phyloP scores from a whole-genome alignment of 768 basidiomycete species.

The Tylopilus balloui region DNA sequence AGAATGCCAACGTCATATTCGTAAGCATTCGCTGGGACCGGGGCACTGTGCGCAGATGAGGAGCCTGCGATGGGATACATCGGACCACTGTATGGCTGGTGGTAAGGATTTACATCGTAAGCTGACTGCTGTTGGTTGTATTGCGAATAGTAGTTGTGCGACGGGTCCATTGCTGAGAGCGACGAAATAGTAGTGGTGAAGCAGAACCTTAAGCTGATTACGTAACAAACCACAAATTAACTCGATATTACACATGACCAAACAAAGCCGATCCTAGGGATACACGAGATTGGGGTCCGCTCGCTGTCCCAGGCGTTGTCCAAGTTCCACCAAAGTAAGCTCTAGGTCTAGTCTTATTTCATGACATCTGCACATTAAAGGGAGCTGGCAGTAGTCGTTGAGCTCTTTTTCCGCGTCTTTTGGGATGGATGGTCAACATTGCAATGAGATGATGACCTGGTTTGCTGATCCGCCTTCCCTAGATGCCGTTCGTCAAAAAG shows the following conservation, averaged over 20 bases:
- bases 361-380: background rate
- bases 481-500: constrained; percentile 98
- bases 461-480: constrained; percentile 16
- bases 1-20: constrained; percentile 90
- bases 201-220: constrained; percentile 2
- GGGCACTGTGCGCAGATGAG: constrained; percentile 65
- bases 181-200: background rate
- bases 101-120: constrained; percentile 72
- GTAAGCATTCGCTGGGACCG: constrained; percentile 85
- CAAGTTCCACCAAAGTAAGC: constrained; percentile 41
- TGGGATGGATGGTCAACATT: constrained; percentile 30
- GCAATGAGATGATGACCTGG: constrained; percentile 25
- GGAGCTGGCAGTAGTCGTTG: background rate
- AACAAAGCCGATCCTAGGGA: constrained; percentile 19
- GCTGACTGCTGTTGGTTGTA: constrained; percentile 51
- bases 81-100: constrained; percentile 75
- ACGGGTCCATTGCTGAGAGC: constrained; percentile 25
- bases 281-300: constrained; percentile 9
- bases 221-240: constrained; percentile 10
- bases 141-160: constrained; percentile 45
- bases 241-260: constrained; percentile 28
- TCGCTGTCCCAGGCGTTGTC: constrained; percentile 29
- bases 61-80: constrained; percentile 62
- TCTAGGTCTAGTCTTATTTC: background rate
- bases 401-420: constrained; percentile 1